Conservation (phyloP, 2,329 filamentous ascomycete genomes). For the Microsporum canis region DNA sequence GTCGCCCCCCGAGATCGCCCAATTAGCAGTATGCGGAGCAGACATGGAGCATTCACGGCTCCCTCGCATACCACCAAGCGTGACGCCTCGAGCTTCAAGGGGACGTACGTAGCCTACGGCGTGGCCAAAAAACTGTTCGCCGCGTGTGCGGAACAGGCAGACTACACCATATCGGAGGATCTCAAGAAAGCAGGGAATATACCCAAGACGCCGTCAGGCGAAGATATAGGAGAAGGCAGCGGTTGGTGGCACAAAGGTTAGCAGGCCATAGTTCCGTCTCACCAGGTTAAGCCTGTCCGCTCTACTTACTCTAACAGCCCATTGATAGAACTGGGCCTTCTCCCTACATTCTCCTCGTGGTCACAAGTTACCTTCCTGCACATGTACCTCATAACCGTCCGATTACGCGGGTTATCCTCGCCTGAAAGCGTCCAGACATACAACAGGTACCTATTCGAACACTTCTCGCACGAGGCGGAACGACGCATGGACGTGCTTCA, state of each 20-base stretch:
- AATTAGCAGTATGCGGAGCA: neutral
- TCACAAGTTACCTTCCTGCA: slow-evolving; percentile 92
- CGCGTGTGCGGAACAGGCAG: slow-evolving; percentile 58
- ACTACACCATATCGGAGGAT: slow-evolving; percentile 62
- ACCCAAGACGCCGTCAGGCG: slow-evolving; percentile 61
- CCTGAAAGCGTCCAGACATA: slow-evolving; percentile 58
- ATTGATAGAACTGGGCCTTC: slow-evolving; percentile 57
- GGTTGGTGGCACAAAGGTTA: slow-evolving; percentile 75
- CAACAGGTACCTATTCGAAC: slow-evolving; percentile 84
- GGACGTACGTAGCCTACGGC: slow-evolving; percentile 68
- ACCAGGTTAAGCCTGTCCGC: neutral
- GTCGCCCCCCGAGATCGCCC: neutral
- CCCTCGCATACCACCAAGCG: neutral
- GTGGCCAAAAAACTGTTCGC: slow-evolving; percentile 69
- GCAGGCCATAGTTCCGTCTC: neutral
- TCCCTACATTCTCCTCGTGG: slow-evolving; percentile 89
- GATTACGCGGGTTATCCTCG: slow-evolving; percentile 63
- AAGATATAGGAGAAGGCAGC: slow-evolving; percentile 65
- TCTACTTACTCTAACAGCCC: neutral
- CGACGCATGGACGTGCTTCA: slow-evolving; percentile 52
- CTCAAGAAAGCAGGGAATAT: slow-evolving; percentile 53
- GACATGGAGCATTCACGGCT: neutral
- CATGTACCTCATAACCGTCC: slow-evolving; percentile 80
- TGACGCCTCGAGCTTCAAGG: slow-evolving; percentile 17
- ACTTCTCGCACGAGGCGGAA: slow-evolving; percentile 62